Conservation (phyloP, 225 moss, liverwort and hornwort species). For the Antitrichia curtipendula region DNA sequence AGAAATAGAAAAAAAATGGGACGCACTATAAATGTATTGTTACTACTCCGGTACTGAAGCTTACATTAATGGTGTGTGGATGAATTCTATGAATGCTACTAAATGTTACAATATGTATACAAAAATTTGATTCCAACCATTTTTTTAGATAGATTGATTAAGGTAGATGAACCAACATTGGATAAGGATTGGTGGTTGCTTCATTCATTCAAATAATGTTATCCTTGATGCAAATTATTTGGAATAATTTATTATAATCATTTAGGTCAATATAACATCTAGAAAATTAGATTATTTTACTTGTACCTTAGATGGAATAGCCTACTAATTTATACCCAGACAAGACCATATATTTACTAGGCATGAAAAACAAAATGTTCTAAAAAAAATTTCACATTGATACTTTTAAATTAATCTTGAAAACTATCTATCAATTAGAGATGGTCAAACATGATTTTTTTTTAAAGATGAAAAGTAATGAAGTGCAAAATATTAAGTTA, state of each 20-base stretch:
- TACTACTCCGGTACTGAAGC: too few species aligned
- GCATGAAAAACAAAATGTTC: too few species aligned
- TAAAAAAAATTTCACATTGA: too few species aligned
- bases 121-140: not conserved
- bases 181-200: not conserved
- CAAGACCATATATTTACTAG: not conserved
- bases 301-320: not conserved
- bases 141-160: not conserved
- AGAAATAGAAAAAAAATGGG: too few species aligned
- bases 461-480: not conserved
- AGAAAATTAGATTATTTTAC: not conserved
- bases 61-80: too few species aligned
- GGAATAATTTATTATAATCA: not conserved
- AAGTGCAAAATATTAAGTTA: not conserved
- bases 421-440: accelerated
- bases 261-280: not conserved
- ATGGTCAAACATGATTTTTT: not conserved
- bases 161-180: too few species aligned
- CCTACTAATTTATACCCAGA: not conserved
- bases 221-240: not conserved
- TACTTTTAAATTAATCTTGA: not conserved
- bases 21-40: too few species aligned
- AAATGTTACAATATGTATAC: too few species aligned
- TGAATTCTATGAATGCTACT: too few species aligned
- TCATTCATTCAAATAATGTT: not conserved